These are phyloP conservation scores for Phylloporus scabripes DNA, from an alignment of 768 basidiomycete species.

Conservation along the genomic window DNA sequence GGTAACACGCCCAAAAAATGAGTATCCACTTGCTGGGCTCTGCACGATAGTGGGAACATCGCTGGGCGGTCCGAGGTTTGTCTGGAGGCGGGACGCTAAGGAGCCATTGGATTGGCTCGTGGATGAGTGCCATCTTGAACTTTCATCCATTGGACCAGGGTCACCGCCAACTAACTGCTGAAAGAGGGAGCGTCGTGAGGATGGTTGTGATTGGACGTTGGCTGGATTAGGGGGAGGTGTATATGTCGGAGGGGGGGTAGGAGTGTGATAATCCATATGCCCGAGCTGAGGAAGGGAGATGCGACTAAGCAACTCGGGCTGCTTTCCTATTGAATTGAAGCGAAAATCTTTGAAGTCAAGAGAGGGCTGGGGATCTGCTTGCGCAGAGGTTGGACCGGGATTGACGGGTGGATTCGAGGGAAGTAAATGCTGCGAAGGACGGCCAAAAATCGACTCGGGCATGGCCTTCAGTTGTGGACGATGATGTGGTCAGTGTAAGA, in stretches of 20 bases:
- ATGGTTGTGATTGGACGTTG: slow-evolving; percentile 5
- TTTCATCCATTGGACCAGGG: neutral
- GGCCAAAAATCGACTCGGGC: slow-evolving; percentile 28
- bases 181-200: slow-evolving; percentile 18
- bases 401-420: slow-evolving; percentile 7
- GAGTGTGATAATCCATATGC: slow-evolving; percentile 21
- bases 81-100: slow-evolving; percentile 25
- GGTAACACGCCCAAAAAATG: neutral
- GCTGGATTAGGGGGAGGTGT: slow-evolving; percentile 2
- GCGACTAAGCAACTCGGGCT: slow-evolving; percentile 48
- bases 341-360: slow-evolving; percentile 38
- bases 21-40: neutral
- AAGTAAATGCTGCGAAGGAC: slow-evolving; percentile 23
- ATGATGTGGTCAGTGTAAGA: slow-evolving; percentile 11
- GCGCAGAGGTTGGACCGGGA: neutral
- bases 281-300: slow-evolving; percentile 35
- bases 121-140: neutral
- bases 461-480: slow-evolving; percentile 10
- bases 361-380: slow-evolving; percentile 9
- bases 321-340: slow-evolving; percentile 51
- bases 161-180: slow-evolving; percentile 17
- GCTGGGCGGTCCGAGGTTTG: slow-evolving; percentile 1
- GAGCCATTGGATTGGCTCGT: slow-evolving; percentile 11
- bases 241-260: slow-evolving; percentile 20
- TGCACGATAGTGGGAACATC: neutral